Base-by-base conservation (phyloP, 1,139 yeast genomes). In the Hansenula anomala region DNA sequence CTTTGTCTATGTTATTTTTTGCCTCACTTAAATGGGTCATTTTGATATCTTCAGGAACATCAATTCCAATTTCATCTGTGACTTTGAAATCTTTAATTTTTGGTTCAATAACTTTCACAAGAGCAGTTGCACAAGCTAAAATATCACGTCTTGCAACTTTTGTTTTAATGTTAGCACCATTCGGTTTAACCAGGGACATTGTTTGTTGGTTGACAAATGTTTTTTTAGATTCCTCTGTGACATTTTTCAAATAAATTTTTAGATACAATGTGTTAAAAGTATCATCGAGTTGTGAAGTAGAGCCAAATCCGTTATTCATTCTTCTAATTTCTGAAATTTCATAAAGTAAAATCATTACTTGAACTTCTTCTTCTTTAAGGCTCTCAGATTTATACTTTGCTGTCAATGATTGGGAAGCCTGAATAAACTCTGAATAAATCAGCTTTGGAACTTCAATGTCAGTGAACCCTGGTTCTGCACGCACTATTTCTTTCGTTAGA, bases 291-390 rank as follows among this genome's bases (percentile, higher is more conserved):
- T 76, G 64, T 0, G 92, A 82, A 0, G 95, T 84, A 0, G 95
- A 81, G 0, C 90, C 92, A 56, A 80, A 82, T 0, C 95, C 95
- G 54, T 80, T 85, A 44, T 88, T 87, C 56, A 82, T 67, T 42
- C 84, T 75, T 45, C 87, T 73, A 55, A 85, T 69, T 39, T 83
- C 92, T 14, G 73, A 71, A 2, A 80, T 64, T 27, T 79, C 80
- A 46, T 65, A 66, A 19, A 85, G 56, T 31, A 75, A 61, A 38
- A 71, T 67, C 6, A 77, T 49, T 23, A 60, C 52, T 1, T 66
- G 56, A 36, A 64, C 59, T 11, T 67, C 64, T 4, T 56, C 50
- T 16, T 60, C 60, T 30, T 69, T 47, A 4, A 52, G 44, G 2
- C 59, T 60, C 6, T 37, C 44, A 4, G 17, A 25, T 19, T 52